phyloP scores from a whole-genome alignment of 108 stramenopile species.

The Cyclostephanos invisitatus region DNA sequence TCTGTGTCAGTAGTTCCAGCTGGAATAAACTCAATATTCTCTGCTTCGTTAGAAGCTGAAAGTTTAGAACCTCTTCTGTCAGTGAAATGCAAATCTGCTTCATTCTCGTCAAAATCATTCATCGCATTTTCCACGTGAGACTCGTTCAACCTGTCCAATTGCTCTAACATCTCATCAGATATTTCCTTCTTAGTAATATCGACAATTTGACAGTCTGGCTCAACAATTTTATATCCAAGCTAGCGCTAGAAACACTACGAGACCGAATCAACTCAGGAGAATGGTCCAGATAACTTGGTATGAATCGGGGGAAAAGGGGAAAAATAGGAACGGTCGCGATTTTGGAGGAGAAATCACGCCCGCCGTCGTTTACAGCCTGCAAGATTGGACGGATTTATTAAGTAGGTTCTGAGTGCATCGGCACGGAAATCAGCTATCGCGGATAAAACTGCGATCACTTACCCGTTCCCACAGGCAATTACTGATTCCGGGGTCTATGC shows the following conservation, averaged over 20 bases:
- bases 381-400: not conserved
- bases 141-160: slow-evolving; percentile 31
- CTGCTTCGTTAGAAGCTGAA: slow-evolving; percentile 1
- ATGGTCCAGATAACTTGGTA: slow-evolving; percentile 87
- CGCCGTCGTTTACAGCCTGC: slow-evolving; percentile 61
- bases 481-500: slow-evolving; percentile 29
- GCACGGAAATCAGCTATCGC: not conserved
- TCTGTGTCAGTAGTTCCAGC: slow-evolving; percentile 18
- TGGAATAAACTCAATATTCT: not conserved
- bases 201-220: slow-evolving; percentile 74
- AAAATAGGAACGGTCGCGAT: slow-evolving; percentile 70
- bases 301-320: slow-evolving; percentile 80
- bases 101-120: slow-evolving; percentile 28
- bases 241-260: slow-evolving; percentile 15
- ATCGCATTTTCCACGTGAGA: slow-evolving; percentile 7
- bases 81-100: slow-evolving; percentile 35
- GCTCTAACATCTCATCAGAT: slow-evolving; percentile 52
- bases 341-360: slow-evolving; percentile 76
- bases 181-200: slow-evolving; percentile 88
- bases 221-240: slow-evolving; percentile 54
- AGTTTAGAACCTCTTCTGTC: not conserved
- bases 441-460: slow-evolving; percentile 16
- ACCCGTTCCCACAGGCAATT: slow-evolving; percentile 76
- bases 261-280: slow-evolving; percentile 24
- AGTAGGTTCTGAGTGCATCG: slow-evolving; percentile 1